These are phyloP conservation scores for Xylaria multiplex DNA, from an alignment of 2,329 filamentous ascomycete genomes.

Conservation along the genomic window DNA sequence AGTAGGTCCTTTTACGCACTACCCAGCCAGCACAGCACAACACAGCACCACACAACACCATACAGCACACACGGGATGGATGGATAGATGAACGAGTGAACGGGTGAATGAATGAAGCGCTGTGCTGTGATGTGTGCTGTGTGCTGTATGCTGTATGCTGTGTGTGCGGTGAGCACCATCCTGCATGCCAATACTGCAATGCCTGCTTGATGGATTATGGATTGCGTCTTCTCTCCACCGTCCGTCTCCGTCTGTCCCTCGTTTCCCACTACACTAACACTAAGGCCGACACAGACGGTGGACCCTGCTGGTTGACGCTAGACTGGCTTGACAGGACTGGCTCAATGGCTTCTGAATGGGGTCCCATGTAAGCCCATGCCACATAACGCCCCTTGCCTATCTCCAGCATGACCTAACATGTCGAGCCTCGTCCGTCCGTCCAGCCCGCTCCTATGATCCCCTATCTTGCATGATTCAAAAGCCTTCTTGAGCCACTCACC, in stretches of 20 bases:
- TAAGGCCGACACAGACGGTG: conserved; percentile 19
- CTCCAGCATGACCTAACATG: conserved; percentile 25
- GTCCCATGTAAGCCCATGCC: conserved; percentile 13
- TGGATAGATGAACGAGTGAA: not conserved
- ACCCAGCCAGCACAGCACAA: too few relatives aligned
- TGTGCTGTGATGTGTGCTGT: not conserved
- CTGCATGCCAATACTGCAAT: conserved; percentile 30
- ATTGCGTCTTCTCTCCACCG: conserved; percentile 3
- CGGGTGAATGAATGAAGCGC: not conserved
- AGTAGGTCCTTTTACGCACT: not conserved
- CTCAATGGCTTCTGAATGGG: not conserved
- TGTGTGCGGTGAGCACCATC: conserved; percentile 31
- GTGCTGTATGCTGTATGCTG: not conserved
- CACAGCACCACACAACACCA: too few relatives aligned
- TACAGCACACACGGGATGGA: not conserved
- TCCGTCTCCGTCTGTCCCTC: too few relatives aligned
- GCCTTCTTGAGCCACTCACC: conserved; percentile 29
- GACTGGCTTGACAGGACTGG: conserved; percentile 16
- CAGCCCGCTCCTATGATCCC: conserved; percentile 27
- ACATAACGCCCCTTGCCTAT: conserved; percentile 1
- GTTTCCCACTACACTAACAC: too few relatives aligned
- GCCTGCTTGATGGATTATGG: conserved; percentile 7
- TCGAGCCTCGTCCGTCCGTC: conserved; percentile 32
- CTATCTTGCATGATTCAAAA: conserved; percentile 37
- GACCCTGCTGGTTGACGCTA: conserved; percentile 16